Percentiles rank a stretch among this genome's conserved stretches.
phyloP scores from a whole-genome alignment of 306 rosid species.

The Dryas drummondii region DNA sequence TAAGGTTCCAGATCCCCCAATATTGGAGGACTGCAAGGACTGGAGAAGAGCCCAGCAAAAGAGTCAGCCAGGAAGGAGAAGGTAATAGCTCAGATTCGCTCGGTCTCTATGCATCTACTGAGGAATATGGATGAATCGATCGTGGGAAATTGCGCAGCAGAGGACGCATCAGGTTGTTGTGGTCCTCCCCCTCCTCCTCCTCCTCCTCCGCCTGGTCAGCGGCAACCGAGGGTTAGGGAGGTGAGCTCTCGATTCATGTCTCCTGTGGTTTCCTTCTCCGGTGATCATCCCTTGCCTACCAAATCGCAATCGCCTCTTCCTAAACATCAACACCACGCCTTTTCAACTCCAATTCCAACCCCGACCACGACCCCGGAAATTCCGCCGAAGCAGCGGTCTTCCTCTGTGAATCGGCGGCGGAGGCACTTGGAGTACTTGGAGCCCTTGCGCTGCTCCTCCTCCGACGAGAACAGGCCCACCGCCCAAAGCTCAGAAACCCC shows the following conservation, averaged over 20 bases:
- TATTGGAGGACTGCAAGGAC: neutral
- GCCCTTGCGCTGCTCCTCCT: conserved; percentile 31
- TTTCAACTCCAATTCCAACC: conserved; percentile 12
- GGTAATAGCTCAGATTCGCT: neutral
- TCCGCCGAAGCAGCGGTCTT: conserved; percentile 31
- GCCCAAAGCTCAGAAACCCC: conserved; percentile 53
- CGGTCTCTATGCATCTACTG: neutral
- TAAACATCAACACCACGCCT: conserved; percentile 13
- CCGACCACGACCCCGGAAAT: conserved; percentile 14
- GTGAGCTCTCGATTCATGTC: conserved; percentile 92
- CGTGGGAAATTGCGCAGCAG: conserved; percentile 12
- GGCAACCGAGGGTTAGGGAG: conserved; percentile 83
- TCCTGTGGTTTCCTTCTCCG: conserved; percentile 29
- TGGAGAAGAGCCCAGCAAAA: neutral
- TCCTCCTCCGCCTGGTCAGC: conserved; percentile 36
- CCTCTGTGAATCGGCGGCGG: conserved; percentile 40
- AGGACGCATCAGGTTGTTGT: conserved; percentile 1
- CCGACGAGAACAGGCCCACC: conserved; percentile 47
- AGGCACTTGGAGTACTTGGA: conserved; percentile 46
- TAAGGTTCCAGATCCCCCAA: neutral
- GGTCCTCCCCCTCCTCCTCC: conserved; percentile 42
- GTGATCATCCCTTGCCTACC: conserved; percentile 18
- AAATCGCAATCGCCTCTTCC: conserved; percentile 35
- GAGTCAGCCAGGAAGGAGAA: neutral
- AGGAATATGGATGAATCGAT: conserved; percentile 27